These are phyloP conservation scores for Aspergillus eucalypticola DNA, from an alignment of 2,329 filamentous ascomycete species.

Conservation along the genomic window DNA sequence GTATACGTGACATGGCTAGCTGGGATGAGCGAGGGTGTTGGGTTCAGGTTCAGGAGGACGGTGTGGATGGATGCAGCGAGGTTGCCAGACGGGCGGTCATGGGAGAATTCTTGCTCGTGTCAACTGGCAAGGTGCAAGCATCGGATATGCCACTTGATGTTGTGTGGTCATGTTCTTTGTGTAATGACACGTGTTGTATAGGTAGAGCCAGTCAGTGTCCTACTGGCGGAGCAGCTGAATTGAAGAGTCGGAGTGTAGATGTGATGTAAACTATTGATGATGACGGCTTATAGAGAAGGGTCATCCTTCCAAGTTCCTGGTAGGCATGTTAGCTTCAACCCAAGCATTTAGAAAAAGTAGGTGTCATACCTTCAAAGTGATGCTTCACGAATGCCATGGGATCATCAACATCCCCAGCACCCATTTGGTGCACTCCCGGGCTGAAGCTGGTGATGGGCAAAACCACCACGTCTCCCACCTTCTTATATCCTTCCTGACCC, in stretches of 20 bases:
- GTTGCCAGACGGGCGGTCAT: neutral
- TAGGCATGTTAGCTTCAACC: conserved; percentile 15
- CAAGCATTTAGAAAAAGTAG: neutral
- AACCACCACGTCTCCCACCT: conserved; percentile 89
- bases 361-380: conserved; percentile 76
- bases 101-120: neutral
- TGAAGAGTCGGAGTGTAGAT: too few species aligned
- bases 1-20: neutral
- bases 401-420: conserved; percentile 81
- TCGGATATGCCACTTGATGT: neutral
- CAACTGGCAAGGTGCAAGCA: neutral
- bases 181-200: neutral
- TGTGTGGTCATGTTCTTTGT: neutral
- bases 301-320: conserved; percentile 43
- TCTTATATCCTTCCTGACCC: conserved; percentile 77
- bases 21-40: neutral
- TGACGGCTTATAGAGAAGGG: conserved; percentile 28
- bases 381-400: conserved; percentile 98
- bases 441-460: conserved; percentile 97
- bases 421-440: conserved; percentile 91
- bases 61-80: neutral
- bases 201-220: neutral
- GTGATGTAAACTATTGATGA: neutral
- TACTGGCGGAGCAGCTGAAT: too few species aligned
- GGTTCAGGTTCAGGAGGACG: neutral